These are phyloP conservation scores for Rhodotorula sp. DNA, from an alignment of 1,284 basidiomycete genomes.

Conservation along the genomic window DNA sequence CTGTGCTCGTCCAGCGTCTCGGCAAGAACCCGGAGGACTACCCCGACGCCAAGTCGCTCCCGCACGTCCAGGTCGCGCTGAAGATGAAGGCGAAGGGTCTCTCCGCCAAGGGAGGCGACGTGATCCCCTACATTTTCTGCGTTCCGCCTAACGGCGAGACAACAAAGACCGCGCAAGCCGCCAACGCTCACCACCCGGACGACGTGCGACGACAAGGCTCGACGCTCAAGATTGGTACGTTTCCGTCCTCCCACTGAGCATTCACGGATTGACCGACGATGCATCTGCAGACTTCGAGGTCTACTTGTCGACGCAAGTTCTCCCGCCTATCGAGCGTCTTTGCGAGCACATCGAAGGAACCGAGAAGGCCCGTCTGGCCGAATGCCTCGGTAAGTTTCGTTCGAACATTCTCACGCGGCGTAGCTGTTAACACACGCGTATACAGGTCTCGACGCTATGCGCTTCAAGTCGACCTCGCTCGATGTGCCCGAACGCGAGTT, in stretches of 20 bases:
- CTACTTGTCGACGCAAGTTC: constrained; percentile 86
- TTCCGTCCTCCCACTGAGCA: too few species aligned
- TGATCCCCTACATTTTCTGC: constrained; percentile 96
- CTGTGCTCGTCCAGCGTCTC: constrained; percentile 60
- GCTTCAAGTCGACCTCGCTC: constrained; percentile 58
- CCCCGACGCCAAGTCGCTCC: constrained; percentile 89
- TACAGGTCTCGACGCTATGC: constrained; percentile 76
- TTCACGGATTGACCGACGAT: neutral
- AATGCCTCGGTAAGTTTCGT: constrained; percentile 74
- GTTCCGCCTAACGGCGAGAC: constrained; percentile 69
- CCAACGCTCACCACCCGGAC: constrained; percentile 89
- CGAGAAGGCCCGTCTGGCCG: constrained; percentile 82
- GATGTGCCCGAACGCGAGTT: constrained; percentile 68
- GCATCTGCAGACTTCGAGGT: constrained; percentile 72
- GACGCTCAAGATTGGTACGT: constrained; percentile 68
- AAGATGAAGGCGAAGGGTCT: constrained; percentile 83
- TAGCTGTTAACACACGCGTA: neutral
- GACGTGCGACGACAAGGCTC: constrained; percentile 72
- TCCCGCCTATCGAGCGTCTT: constrained; percentile 90
- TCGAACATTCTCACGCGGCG: neutral
- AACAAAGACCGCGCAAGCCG: constrained; percentile 77
- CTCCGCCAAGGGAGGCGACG: constrained; percentile 79
- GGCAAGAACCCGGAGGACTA: constrained; percentile 96
- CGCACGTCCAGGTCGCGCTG: constrained; percentile 94
- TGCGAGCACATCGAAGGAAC: constrained; percentile 97